These are phyloP conservation scores for Orychophragmus violaceus DNA, from an alignment of 345 rosid species.

Conservation along the genomic window DNA sequence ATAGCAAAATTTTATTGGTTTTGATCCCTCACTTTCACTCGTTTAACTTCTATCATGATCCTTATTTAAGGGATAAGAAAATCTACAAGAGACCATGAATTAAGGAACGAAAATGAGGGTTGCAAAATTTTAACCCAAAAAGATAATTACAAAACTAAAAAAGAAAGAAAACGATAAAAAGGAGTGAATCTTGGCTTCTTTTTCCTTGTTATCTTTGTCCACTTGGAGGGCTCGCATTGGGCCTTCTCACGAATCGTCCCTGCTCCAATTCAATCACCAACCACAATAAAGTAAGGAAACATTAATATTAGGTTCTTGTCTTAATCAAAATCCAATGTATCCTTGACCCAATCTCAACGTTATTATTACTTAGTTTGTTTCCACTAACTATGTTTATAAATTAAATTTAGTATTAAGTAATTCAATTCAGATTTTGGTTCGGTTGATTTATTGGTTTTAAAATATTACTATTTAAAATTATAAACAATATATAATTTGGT, in stretches of 20 bases:
- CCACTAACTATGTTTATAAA: background rate
- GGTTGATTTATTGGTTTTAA: background rate
- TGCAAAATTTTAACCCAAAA: background rate
- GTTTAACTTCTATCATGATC: background rate
- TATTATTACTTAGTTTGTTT: background rate
- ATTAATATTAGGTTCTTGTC: slow-evolving; percentile 22
- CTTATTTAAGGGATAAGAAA: background rate
- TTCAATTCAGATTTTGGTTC: background rate
- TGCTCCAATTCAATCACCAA: slow-evolving; percentile 23
- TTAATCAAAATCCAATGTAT: slow-evolving; percentile 14
- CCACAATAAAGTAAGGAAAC: slow-evolving; percentile 14
- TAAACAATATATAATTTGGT: background rate
- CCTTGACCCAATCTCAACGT: background rate
- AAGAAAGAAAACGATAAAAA: slow-evolving; percentile 10
- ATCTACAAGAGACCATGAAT: slow-evolving; percentile 10
- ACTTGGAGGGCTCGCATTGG: slow-evolving; percentile 28
- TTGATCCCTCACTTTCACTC: slow-evolving; percentile 9
- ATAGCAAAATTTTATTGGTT: background rate
- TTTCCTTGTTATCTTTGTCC: slow-evolving; percentile 19
- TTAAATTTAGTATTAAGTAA: background rate
- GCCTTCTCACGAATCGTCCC: slow-evolving; percentile 37
- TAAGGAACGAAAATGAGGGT: slow-evolving; percentile 14
- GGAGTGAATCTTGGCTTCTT: slow-evolving; percentile 4
- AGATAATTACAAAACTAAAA: background rate
- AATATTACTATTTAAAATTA: background rate